These are phyloP conservation scores for Fusarium incarnatum DNA, from an alignment of 2,329 filamentous ascomycete genomes.

Conservation along the genomic window DNA sequence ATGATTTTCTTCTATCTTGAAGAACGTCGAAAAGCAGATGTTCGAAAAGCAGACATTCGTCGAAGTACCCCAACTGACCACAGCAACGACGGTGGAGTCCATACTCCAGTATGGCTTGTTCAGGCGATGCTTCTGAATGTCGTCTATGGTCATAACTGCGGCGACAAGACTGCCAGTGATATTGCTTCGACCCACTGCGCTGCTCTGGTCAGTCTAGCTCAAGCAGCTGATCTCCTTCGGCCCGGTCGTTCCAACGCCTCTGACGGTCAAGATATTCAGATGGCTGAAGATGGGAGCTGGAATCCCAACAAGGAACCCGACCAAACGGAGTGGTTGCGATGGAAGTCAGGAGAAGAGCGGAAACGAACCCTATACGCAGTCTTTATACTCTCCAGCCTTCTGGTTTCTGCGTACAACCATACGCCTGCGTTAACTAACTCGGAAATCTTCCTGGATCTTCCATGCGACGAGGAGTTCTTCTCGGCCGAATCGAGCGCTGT, in stretches of 20 bases:
- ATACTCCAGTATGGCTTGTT: slow-evolving; percentile 92
- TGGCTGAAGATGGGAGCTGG: slow-evolving; percentile 65
- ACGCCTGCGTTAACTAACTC: slow-evolving; percentile 92
- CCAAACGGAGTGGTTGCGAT: slow-evolving; percentile 77
- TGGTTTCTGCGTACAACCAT: slow-evolving; percentile 94
- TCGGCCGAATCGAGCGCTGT: slow-evolving; percentile 83
- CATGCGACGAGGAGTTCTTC: slow-evolving; percentile 94
- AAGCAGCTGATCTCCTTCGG: slow-evolving; percentile 80
- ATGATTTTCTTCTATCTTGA: slow-evolving; percentile 95
- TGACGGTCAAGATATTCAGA: slow-evolving; percentile 66
- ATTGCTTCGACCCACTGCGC: slow-evolving; percentile 94
- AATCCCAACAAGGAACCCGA: slow-evolving; percentile 64
- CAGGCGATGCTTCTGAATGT: slow-evolving; percentile 98
- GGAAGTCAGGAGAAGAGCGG: slow-evolving; percentile 89
- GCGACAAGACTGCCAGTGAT: slow-evolving; percentile 89
- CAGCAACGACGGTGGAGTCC: slow-evolving; percentile 69
- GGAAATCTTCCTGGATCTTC: slow-evolving; percentile 88
- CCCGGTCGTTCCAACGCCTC: slow-evolving; percentile 59
- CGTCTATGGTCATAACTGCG: slow-evolving; percentile 94
- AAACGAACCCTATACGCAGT: slow-evolving; percentile 93
- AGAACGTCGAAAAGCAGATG: slow-evolving; percentile 86
- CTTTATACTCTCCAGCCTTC: slow-evolving; percentile 89
- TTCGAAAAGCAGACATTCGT: slow-evolving; percentile 71
- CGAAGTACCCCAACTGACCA: slow-evolving; percentile 63
- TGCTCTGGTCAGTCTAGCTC: slow-evolving; percentile 88